Evolutionary conservation across 2,329 filamentous ascomycete species (phyloP), one percentile per base, ranked within the genome.

Genomic region (Diaporthe caulivora): DNA sequence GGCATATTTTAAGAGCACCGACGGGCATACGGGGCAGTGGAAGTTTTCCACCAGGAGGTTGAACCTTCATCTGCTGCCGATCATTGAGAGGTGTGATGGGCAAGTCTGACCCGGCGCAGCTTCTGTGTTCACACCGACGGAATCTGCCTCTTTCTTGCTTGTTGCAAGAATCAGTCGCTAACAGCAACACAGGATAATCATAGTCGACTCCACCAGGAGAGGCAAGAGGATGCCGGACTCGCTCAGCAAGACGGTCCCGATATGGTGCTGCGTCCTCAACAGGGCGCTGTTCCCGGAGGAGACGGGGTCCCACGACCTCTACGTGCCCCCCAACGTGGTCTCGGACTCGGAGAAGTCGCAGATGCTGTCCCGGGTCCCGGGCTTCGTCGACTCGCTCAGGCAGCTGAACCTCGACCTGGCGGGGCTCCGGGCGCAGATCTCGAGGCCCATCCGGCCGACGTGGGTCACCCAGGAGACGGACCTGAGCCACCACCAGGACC

Each of bases 1-100:
- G 76, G 94, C 93, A 42, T 99, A 98, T 83, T 99, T 98, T 84
- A 99, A 99, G 87, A 97, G 94, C 83, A 99, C 97, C 2, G 97
- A 99, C 84, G 97, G 97, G 1, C 97, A 99, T 82, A 91, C 92
- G 69, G 92, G 94, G 11, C 92, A 97, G 79, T 99, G 97, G 97
- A 90, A 92, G 75, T 98, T 98, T 80, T 98, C 94, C 83, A 89
- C 92, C 29, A 86, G 97, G 76, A 88, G 97, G 76, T 83, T 98
- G 79, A 99, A 99, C 80, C 80, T 98, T 78, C 94, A 97, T 76
- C 81, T 98, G 21, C 82, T 98, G 65, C 87, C 91, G 44, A 79
- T 95, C 53, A 87, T 96, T 71, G 91, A 89, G 75, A 79, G 85
- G 72, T 80, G 90, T 82, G 91, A 93, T 78, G 95, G 95, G 88